Evolutionary conservation across 345 rosid species (phyloP), one percentile per base, ranked within the genome.

Genomic region (Rhizophora mangle): DNA sequence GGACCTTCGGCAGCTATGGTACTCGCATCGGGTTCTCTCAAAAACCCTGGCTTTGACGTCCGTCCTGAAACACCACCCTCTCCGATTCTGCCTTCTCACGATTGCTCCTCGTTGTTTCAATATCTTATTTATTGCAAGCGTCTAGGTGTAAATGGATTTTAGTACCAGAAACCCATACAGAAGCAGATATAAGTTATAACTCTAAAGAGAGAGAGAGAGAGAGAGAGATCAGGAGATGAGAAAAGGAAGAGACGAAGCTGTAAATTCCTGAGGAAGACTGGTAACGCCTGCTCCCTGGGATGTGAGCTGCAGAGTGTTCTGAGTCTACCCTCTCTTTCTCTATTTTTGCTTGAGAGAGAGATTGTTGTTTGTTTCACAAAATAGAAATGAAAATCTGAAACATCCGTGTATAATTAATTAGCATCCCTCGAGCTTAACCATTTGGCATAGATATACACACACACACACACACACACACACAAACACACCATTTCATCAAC

Each of bases 191-290:
- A 55, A 8, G 8, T 0, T 9, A 29, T 29, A 24, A 24, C 24
- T 24, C 24, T 24, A 24, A 24, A 24, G 43, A 9, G 43, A 37
- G 43, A 7, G 43, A 6, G 46, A 18, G n/a, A 62, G n/a, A 24
- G 47, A 54, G 6, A 36, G 63, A 57, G 18, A 30, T 7, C 39
- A 64, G 81, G 77, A 79, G 79, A 77, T 84, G 81, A 78, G 85
- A 78, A 75, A 79, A 62, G 77, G 77, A 77, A 69, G 43, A 75
- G 86, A 79, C 64, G 86, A 49, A 77, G 81, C 72, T 82, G 86
- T 58, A 78, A 85, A 82, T 81, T 86, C 85, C 85, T 58, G 20
- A 37, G 55, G 36, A 69, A 52, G 74, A 37, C 81, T 78, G 88
- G 73, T 65, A 68, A 81, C 56, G 63, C 75, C 75, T 76, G 78